phyloP scores from a whole-genome alignment of 2,329 filamentous ascomycete genomes.

The Chaetomium globosum region DNA sequence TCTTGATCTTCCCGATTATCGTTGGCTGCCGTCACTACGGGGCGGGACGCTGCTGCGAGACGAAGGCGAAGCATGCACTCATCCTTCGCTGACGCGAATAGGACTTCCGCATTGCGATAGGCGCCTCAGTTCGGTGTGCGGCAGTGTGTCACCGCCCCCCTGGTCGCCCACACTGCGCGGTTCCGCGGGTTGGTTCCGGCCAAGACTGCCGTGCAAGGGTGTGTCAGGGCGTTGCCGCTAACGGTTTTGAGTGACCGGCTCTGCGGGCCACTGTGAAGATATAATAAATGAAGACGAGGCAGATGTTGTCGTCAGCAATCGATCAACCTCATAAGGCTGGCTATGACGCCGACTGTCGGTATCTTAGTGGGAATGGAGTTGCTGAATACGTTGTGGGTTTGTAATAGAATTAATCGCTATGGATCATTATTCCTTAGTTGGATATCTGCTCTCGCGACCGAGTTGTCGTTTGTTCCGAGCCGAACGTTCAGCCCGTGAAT shows the following conservation, averaged over 20 bases:
- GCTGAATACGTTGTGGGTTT: not conserved
- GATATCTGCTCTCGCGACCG: not conserved
- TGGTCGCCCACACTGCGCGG: not conserved
- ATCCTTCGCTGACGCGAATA: slow-evolving; percentile 5
- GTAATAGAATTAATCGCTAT: not conserved
- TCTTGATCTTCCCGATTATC: slow-evolving; percentile 5
- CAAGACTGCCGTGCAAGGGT: slow-evolving; percentile 14
- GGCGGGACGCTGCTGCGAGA: slow-evolving; percentile 23
- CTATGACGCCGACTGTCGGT: not conserved
- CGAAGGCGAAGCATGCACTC: slow-evolving; percentile 12
- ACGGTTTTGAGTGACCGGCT: slow-evolving; percentile 15
- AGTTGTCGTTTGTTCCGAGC: not conserved
- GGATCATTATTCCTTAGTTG: not conserved
- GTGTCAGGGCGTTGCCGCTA: slow-evolving; percentile 14
- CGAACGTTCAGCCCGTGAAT: not conserved
- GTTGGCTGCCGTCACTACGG: slow-evolving; percentile 12
- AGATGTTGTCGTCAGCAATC: slow-evolving; percentile 16
- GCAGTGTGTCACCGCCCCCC: slow-evolving; percentile 11
- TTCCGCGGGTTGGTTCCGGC: slow-evolving; percentile 17
- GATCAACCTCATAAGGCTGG: slow-evolving; percentile 12
- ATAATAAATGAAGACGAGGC: not conserved
- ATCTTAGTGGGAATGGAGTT: not conserved
- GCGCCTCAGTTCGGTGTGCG: slow-evolving; percentile 21
- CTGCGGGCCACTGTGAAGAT: not conserved
- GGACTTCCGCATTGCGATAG: not conserved